Evolutionary conservation across 805 yeast genomes (phyloP).

Genomic region (Candida nanaspora): DNA sequence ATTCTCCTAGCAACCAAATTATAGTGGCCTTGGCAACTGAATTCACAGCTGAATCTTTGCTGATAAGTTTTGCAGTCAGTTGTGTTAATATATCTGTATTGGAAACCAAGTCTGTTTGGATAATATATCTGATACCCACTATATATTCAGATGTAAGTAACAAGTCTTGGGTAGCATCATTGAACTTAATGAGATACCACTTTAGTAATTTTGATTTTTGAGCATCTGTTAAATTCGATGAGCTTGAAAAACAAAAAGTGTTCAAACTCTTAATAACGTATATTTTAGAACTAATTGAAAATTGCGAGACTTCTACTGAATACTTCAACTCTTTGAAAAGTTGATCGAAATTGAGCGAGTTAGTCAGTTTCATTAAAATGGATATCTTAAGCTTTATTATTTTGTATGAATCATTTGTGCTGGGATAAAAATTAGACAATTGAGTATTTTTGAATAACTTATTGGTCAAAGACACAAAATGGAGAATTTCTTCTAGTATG

Average conservation of each 20-base stretch:
- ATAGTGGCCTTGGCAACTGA: slow-evolving; percentile 67
- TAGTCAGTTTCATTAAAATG: slow-evolving; percentile 53
- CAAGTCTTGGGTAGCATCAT: slow-evolving; percentile 15
- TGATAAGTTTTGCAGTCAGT: slow-evolving; percentile 27
- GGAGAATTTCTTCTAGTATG: slow-evolving; percentile 41
- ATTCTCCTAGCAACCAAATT: slow-evolving; percentile 89
- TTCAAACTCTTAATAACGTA: slow-evolving; percentile 44
- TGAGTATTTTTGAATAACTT: slow-evolving; percentile 22
- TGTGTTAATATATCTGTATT: slow-evolving; percentile 50
- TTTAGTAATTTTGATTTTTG: slow-evolving; percentile 49
- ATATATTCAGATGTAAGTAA: slow-evolving; percentile 54
- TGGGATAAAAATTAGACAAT: slow-evolving; percentile 44
- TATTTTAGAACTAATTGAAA: slow-evolving; percentile 1
- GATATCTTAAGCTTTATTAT: slow-evolving; percentile 43
- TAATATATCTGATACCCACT: slow-evolving; percentile 62
- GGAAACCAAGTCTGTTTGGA: slow-evolving; percentile 52
- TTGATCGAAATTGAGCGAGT: slow-evolving; percentile 40
- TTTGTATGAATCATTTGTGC: slow-evolving; percentile 42
- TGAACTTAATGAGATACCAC: slow-evolving; percentile 55
- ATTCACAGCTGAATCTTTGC: slow-evolving; percentile 7
- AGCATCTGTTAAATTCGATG: slow-evolving; percentile 23
- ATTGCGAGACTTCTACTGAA: slow-evolving; percentile 29
- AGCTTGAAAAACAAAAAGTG: slow-evolving; percentile 10
- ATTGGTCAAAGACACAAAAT: slow-evolving; percentile 27
- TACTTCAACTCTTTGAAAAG: slow-evolving; percentile 61